phyloP scores from a whole-genome alignment of 2,329 filamentous ascomycete species.

The Colletotrichum trifolii region DNA sequence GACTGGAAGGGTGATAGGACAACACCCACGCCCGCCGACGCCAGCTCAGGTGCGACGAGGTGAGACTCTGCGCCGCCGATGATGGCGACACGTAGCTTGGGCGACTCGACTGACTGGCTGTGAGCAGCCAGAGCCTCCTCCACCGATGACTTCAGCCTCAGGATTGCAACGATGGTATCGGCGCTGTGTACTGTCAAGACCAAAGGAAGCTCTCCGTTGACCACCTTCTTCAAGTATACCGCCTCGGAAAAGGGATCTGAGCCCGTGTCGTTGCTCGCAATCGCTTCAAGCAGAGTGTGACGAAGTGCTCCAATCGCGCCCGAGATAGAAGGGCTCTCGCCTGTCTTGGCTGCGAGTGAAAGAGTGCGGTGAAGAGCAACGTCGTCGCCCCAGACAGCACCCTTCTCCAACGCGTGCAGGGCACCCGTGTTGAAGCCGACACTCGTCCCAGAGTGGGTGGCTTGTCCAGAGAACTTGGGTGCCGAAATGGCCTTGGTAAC shows the following conservation, averaged over 20 bases:
- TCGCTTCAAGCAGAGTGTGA: slow-evolving; percentile 64
- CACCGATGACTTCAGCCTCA: slow-evolving; percentile 68
- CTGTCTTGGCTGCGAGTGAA: slow-evolving; percentile 57
- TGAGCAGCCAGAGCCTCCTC: slow-evolving; percentile 53
- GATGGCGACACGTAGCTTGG: slow-evolving; percentile 63
- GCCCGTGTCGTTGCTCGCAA: slow-evolving; percentile 49
- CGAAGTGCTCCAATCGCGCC: slow-evolving; percentile 63
- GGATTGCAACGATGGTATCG: slow-evolving; percentile 68
- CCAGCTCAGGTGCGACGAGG: slow-evolving; percentile 68
- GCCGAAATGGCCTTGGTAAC: slow-evolving; percentile 69
- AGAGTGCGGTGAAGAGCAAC: slow-evolving; percentile 70
- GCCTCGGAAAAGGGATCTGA: slow-evolving; percentile 59
- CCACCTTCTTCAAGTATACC: slow-evolving; percentile 63
- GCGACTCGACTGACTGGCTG: slow-evolving; percentile 19
- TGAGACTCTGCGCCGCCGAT: slow-evolving; percentile 73
- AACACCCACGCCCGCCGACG: slow-evolving; percentile 66
- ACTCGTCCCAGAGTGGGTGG: slow-evolving; percentile 65
- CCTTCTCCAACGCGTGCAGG: slow-evolving; percentile 56
- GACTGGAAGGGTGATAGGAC: slow-evolving; percentile 70
- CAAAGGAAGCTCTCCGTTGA: slow-evolving; percentile 64
- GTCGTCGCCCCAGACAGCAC: slow-evolving; percentile 65
- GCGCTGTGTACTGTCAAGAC: slow-evolving; percentile 71
- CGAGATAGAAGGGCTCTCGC: slow-evolving; percentile 61
- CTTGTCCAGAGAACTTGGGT: slow-evolving; percentile 55
- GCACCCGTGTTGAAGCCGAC: slow-evolving; percentile 68